Evolutionary conservation across 1,139 yeast genomes (phyloP), one percentile per base, ranked within the genome.

Genomic region (Lodderomyces theae): DNA sequence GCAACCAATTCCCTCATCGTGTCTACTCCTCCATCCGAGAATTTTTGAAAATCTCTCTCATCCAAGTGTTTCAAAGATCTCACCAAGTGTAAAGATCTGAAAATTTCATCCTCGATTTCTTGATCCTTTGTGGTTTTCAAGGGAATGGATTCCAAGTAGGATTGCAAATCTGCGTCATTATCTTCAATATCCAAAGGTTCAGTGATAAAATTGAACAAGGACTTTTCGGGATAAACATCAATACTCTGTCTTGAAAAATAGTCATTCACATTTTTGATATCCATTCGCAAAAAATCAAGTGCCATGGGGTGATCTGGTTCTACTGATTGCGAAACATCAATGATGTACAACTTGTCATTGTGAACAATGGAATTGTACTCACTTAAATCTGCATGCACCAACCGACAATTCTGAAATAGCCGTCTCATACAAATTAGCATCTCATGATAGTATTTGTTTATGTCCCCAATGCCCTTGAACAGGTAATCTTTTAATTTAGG

Each of bases 231-330:
- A 51, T 86, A 85, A 4, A 87, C 84, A 42, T 78, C 75, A 32
- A 89, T 86, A 58, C 83, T 81, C 53, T 76, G 76, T 45, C 82
- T 73, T 43, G 72, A 69, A 55, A 94, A 94, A 60, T 83, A 94
- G 53, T 86, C 94, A 56, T 89, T 92, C 15, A 92, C 89, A 56
- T 94, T 94, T 61, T 90, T 92, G 55, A 94, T 90, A 63, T 94
- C 99, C 98, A 92, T 92, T 57, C 99, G 72, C 45, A 94, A 66
- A 57, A 94, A 94, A 58, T 92, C 97, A 46, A 92, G 71, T 34
- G 96, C 86, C 86, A 88, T 89, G 5, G 97, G 98, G 61, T 94
- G 99, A 53, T 90, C 97, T 17, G 96, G 97, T 60, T 94, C 97
- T 21, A 94, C 98, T 28, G 95, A 83, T 59, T 94, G 99, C 1